These are phyloP conservation scores for Plasmodium vivax DNA, from an alignment of 169 alveolate genomes.

Conservation along the genomic window DNA sequence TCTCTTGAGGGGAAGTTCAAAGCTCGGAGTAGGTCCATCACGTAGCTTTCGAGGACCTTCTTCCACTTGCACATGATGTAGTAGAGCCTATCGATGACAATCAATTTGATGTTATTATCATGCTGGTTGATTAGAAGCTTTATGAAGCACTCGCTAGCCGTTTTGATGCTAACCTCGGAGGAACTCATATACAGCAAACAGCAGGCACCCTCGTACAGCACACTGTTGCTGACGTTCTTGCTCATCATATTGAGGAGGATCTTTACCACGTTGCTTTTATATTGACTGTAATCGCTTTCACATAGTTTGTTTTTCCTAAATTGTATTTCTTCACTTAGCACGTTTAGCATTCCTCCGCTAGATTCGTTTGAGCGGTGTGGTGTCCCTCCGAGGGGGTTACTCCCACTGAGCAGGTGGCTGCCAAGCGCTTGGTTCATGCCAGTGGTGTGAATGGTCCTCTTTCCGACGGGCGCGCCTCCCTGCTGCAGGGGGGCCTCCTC, in stretches of 20 bases:
- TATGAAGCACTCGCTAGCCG: conserved; percentile 91
- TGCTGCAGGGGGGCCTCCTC: background rate
- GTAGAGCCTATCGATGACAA: conserved; percentile 76
- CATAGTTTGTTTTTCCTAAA: conserved; percentile 72
- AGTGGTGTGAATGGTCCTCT: background rate
- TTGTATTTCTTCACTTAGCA: conserved; percentile 46
- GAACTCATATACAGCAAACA: conserved; percentile 86
- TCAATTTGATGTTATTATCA: conserved; percentile 93
- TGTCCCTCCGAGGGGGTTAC: background rate
- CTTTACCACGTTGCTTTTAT: conserved; percentile 80
- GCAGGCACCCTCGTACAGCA: conserved; percentile 90
- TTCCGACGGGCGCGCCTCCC: background rate
- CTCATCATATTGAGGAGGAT: conserved; percentile 81
- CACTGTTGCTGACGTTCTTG: conserved; percentile 81
- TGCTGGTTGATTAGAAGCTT: conserved; percentile 90
- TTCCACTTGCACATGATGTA: conserved; percentile 78
- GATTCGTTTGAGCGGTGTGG: conserved; percentile 1
- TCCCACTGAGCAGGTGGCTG: background rate
- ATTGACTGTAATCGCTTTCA: conserved; percentile 75
- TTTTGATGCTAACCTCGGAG: conserved; percentile 86
- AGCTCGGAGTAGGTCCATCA: conserved; percentile 90
- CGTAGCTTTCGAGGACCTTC: conserved; percentile 89
- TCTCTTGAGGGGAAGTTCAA: conserved; percentile 85
- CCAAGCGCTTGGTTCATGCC: background rate
- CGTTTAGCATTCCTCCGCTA: conserved; percentile 20